phyloP scores from a whole-genome alignment of 768 basidiomycete species.

The Tricholoma sp. region DNA sequence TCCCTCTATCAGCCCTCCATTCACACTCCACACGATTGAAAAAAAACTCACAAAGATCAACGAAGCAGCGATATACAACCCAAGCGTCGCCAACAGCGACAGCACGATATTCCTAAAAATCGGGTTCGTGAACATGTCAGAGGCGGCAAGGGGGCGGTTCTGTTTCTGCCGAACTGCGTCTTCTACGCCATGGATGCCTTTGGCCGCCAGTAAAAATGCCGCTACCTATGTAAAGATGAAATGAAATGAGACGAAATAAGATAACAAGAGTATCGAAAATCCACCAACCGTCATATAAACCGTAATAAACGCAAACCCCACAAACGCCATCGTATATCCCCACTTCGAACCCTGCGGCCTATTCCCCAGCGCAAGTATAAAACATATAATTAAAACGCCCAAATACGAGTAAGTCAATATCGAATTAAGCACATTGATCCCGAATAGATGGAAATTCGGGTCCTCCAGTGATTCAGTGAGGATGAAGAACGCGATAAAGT shows the following conservation, averaged over 20 bases:
- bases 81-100: slow-evolving; percentile 82
- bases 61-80: slow-evolving; percentile 80
- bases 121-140: slow-evolving; percentile 66
- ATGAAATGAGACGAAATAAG: no score
- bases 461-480: slow-evolving; percentile 73
- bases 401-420: slow-evolving; percentile 85
- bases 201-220: slow-evolving; percentile 78
- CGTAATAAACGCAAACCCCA: slow-evolving; percentile 88
- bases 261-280: background rate
- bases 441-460: slow-evolving; percentile 45
- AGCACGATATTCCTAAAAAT: slow-evolving; percentile 86
- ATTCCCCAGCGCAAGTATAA: slow-evolving; percentile 85
- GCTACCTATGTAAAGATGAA: slow-evolving; percentile 42
- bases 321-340: slow-evolving; percentile 78
- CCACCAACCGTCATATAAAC: slow-evolving; percentile 87
- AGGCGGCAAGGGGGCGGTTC: slow-evolving; percentile 42
- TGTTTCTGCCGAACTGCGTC: slow-evolving; percentile 20
- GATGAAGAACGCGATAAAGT: slow-evolving; percentile 84
- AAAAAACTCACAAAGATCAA: slow-evolving; percentile 70
- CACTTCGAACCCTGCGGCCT: slow-evolving; percentile 87
- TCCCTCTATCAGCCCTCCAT: background rate
- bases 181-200: slow-evolving; percentile 64
- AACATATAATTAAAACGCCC: slow-evolving; percentile 82
- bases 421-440: slow-evolving; percentile 68
- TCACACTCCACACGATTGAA: background rate